Conservation (phyloP, 106 monocot genomes). For the Cymbidium sinense region DNA sequence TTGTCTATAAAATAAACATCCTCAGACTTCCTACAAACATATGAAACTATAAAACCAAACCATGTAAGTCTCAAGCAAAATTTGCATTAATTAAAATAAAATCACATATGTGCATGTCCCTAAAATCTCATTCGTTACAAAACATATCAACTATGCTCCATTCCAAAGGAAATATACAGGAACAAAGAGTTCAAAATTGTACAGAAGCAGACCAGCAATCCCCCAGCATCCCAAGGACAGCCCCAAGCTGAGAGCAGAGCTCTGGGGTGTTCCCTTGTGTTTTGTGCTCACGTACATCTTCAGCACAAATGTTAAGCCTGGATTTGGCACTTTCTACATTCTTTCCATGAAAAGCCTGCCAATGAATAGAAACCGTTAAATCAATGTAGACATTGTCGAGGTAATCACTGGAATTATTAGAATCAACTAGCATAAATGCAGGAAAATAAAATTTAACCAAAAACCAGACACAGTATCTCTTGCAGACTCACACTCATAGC, state of each 20-base stretch:
- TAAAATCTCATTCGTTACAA: not conserved
- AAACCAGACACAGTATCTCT: not conserved
- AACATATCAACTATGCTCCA: not conserved
- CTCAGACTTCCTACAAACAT: not conserved
- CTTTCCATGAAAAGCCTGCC: constrained; percentile 80
- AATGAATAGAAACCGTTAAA: constrained; percentile 2
- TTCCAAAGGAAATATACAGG: not conserved
- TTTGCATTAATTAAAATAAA: not conserved
- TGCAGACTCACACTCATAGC: constrained; percentile 82
- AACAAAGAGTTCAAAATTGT: not conserved
- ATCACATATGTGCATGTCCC: not conserved
- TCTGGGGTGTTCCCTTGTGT: constrained; percentile 43
- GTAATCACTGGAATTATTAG: no score
- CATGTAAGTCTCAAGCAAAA: not conserved
- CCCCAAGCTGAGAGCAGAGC: constrained; percentile 91
- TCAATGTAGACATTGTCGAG: not conserved
- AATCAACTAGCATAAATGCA: not conserved
- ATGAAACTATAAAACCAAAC: not conserved
- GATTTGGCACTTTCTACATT: constrained; percentile 89
- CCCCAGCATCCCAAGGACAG: constrained; percentile 95
- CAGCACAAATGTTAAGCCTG: constrained; percentile 72
- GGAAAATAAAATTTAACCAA: not conserved
- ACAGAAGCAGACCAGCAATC: constrained; percentile 74
- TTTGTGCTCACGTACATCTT: constrained; percentile 80
- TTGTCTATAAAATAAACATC: not conserved